These are phyloP conservation scores for Hymenoscyphus repandus DNA, from an alignment of 2,329 filamentous ascomycete genomes.

Conservation along the genomic window DNA sequence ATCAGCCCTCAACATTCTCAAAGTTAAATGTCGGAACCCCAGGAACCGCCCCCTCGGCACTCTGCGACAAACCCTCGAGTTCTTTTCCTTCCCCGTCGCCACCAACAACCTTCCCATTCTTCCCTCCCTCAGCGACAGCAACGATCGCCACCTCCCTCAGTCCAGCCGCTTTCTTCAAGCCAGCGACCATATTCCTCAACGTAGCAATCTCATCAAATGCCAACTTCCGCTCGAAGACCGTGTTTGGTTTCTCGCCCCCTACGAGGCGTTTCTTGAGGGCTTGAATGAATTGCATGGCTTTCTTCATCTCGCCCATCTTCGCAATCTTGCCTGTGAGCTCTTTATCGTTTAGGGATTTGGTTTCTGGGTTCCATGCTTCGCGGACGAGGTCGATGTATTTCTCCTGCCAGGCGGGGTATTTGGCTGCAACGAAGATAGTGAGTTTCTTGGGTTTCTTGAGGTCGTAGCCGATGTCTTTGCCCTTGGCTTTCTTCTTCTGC, in stretches of 20 bases:
- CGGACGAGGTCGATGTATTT: constrained; percentile 79
- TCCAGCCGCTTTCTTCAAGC: constrained; percentile 70
- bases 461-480: constrained; percentile 80
- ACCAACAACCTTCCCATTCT: constrained; percentile 49
- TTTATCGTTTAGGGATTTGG: constrained; percentile 70
- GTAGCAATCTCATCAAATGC: constrained; percentile 79
- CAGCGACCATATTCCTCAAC: constrained; percentile 71
- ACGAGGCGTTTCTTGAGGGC: constrained; percentile 76
- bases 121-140: constrained; percentile 63
- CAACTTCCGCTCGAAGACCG: constrained; percentile 78
- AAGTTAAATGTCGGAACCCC: constrained; percentile 80
- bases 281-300: constrained; percentile 97
- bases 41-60: constrained; percentile 72
- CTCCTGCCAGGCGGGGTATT: constrained; percentile 86
- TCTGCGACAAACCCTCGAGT: constrained; percentile 50
- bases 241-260: constrained; percentile 57
- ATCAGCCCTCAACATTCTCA: constrained; percentile 60
- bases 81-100: constrained; percentile 47
- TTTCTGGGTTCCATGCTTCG: constrained; percentile 60
- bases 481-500: constrained; percentile 87
- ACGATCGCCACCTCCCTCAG: constrained; percentile 69
- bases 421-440: constrained; percentile 74
- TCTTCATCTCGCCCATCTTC: constrained; percentile 89
- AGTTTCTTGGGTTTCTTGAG: constrained; percentile 89
- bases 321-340: constrained; percentile 70